Percentiles rank a stretch among this genome's conserved stretches.
These are phyloP conservation scores for Acer campestre DNA, from an alignment of 345 rosid species.

Conservation along the genomic window DNA sequence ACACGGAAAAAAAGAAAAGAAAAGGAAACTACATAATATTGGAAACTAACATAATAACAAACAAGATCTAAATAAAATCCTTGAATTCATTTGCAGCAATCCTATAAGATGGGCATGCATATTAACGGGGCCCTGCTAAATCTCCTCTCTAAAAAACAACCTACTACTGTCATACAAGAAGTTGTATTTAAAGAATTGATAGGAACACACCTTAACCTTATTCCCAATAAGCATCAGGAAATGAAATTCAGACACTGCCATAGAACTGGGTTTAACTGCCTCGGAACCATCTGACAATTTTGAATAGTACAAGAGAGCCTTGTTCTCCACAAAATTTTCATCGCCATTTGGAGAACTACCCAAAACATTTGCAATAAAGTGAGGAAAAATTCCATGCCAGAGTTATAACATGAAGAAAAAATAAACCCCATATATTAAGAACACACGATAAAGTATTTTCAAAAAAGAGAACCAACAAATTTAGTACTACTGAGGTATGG, in stretches of 20 bases:
- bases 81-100: neutral
- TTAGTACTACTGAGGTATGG: neutral
- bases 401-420: constrained; percentile 10
- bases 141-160: neutral
- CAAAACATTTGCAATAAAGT: constrained; percentile 28
- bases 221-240: constrained; percentile 92
- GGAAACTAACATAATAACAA: constrained; percentile 5
- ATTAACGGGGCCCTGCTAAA: neutral
- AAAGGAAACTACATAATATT: neutral
- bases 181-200: constrained; percentile 8
- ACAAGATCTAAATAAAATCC: constrained; percentile 4
- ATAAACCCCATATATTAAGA: neutral
- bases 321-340: constrained; percentile 96
- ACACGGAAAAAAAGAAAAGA: constrained; percentile 1
- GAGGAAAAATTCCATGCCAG: constrained; percentile 10
- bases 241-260: constrained; percentile 96
- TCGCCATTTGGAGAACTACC: constrained; percentile 84
- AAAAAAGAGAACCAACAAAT: neutral
- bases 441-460: neutral
- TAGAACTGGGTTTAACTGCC: constrained; percentile 76
- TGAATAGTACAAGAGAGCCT: constrained; percentile 84
- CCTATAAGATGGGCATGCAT: neutral
- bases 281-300: constrained; percentile 78
- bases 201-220: constrained; percentile 86
- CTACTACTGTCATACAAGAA: neutral